These are phyloP conservation scores for Cichorium intybus DNA, from an alignment of 140 eudicot genomes.

Conservation along the genomic window DNA sequence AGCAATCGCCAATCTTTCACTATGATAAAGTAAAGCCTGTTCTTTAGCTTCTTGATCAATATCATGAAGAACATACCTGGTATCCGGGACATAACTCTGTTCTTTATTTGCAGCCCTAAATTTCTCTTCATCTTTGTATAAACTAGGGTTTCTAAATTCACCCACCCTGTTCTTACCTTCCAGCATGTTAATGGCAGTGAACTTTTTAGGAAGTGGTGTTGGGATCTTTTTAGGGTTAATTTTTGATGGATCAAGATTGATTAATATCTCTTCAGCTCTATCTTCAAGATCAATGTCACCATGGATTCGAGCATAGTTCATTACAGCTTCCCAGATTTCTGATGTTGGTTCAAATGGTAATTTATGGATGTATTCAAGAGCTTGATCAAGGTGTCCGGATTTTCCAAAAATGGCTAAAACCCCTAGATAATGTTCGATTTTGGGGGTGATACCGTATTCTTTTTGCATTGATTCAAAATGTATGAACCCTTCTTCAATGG, in stretches of 20 bases:
- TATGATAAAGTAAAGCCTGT: constrained; percentile 81
- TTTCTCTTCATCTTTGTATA: constrained; percentile 87
- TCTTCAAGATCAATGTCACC: constrained; percentile 90
- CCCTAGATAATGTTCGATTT: constrained; percentile 69
- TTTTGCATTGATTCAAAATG: constrained; percentile 65
- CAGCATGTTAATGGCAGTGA: constrained; percentile 55
- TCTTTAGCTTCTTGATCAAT: constrained; percentile 96
- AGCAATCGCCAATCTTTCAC: constrained; percentile 84
- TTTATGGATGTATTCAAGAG: constrained; percentile 57
- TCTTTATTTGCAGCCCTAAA: constrained; percentile 75
- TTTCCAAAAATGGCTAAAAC: constrained; percentile 65
- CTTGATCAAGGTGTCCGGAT: constrained; percentile 69
- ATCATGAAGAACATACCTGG: constrained; percentile 82
- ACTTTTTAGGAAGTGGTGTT: constrained; percentile 68
- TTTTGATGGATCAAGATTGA: constrained; percentile 60
- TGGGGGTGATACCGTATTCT: constrained; percentile 63
- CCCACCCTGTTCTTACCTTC: constrained; percentile 69
- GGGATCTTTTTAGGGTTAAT: constrained; percentile 60
- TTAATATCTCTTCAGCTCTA: constrained; percentile 62
- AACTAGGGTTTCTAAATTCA: constrained; percentile 57
- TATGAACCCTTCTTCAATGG: constrained; percentile 82
- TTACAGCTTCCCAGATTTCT: constrained; percentile 71
- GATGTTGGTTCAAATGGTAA: constrained; percentile 70
- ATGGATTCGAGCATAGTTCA: constrained; percentile 78
- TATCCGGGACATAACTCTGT: constrained; percentile 85